Evolutionary conservation across 805 yeast genomes (phyloP).

Genomic region (Metschnikowia gruessii): DNA sequence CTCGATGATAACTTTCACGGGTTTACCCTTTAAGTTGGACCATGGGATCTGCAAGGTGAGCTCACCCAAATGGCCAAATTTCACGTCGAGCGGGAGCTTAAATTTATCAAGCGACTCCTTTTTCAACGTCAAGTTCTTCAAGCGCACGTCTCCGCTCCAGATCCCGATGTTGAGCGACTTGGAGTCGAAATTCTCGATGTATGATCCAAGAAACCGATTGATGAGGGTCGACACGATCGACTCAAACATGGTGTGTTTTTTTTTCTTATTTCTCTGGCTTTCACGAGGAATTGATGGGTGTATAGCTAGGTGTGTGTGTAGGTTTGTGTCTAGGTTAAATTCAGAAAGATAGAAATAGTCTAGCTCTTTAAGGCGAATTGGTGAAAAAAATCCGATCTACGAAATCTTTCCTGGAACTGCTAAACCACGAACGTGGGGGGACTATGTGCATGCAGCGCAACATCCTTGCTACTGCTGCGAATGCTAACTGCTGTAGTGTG

Average conservation of each 20-base stretch:
- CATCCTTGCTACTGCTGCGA: no score
- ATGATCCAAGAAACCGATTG: constrained; percentile 62
- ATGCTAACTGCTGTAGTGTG: no score
- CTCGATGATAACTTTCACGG: constrained; percentile 83
- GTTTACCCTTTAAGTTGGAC: constrained; percentile 90
- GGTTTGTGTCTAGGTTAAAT: no score
- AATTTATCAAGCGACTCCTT: constrained; percentile 87
- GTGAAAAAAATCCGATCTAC: no score
- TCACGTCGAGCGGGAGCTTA: constrained; percentile 81
- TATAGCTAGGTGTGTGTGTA: no score
- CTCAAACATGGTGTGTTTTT: constrained; percentile 50
- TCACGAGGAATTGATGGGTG: no score
- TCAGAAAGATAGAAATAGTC: no score
- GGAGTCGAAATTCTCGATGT: constrained; percentile 94
- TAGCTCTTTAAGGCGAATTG: no score
- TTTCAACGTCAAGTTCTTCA: constrained; percentile 72
- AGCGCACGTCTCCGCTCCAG: constrained; percentile 95
- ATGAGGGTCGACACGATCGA: constrained; percentile 62
- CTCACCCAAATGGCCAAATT: constrained; percentile 86
- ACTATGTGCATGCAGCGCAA: no score
- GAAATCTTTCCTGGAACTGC: no score
- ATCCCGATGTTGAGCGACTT: constrained; percentile 93
- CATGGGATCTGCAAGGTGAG: constrained; percentile 92
- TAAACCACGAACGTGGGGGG: no score
- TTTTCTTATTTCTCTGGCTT: not conserved